Percentiles rank a stretch among this genome's conserved stretches.
phyloP scores from a whole-genome alignment of 2,329 filamentous ascomycete genomes.

The Diplodia seriata region DNA sequence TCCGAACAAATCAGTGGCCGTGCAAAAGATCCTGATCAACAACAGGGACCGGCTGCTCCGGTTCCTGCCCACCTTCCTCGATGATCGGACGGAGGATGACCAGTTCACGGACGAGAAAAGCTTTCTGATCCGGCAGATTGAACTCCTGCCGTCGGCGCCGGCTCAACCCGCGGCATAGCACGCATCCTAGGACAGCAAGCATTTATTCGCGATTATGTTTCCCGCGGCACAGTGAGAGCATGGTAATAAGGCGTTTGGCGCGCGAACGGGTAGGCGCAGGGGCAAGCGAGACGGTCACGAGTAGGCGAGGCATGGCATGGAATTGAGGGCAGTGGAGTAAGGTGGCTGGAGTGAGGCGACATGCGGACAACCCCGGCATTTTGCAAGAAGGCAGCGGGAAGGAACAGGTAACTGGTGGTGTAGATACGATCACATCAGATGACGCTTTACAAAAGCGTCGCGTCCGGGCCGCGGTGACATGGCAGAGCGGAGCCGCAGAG shows the following conservation, averaged over 20 bases:
- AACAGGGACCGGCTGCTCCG: slow-evolving; percentile 89
- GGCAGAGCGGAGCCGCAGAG: slow-evolving; percentile 23
- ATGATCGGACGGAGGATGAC: slow-evolving; percentile 95
- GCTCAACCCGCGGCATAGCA: slow-evolving; percentile 15
- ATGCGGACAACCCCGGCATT: slow-evolving; percentile 25
- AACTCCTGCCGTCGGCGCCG: slow-evolving; percentile 49
- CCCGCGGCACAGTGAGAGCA: slow-evolving; percentile 15
- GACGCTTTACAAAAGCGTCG: slow-evolving; percentile 26
- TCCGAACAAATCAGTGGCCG: slow-evolving; percentile 94
- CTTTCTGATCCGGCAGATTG: slow-evolving; percentile 94
- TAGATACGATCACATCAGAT: slow-evolving; percentile 31
- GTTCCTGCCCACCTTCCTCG: slow-evolving; percentile 89
- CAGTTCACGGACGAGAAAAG: slow-evolving; percentile 98
- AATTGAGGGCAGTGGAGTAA: slow-evolving; percentile 1
- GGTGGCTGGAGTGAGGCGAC: slow-evolving; percentile 14
- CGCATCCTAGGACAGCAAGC: background rate
- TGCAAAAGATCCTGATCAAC: slow-evolving; percentile 94
- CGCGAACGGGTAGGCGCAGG: slow-evolving; percentile 6
- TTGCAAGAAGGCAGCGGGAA: slow-evolving; percentile 15
- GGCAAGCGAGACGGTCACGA: slow-evolving; percentile 23
- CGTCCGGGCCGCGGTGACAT: slow-evolving; percentile 25
- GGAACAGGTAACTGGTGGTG: background rate
- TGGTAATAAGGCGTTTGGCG: slow-evolving; percentile 11
- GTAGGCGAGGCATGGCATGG: background rate
- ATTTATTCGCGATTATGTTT: slow-evolving; percentile 15